Evolutionary conservation across 805 yeast genomes (phyloP), one percentile per base, ranked within the genome.

Genomic region (Suhomyces vadensis): DNA sequence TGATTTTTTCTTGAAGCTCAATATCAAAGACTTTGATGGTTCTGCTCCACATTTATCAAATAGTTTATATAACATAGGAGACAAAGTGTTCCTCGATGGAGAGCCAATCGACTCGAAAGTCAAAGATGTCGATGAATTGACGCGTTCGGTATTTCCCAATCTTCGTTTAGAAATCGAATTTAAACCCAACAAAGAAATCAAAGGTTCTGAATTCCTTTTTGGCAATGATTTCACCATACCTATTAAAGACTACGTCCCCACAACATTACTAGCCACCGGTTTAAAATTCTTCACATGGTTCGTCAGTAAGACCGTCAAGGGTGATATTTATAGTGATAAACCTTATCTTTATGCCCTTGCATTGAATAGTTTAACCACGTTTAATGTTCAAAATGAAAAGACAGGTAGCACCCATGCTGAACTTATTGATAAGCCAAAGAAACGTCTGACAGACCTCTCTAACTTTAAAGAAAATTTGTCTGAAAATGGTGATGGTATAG

Each of bases 221-320:
- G 90, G 90, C 1, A 84, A 84, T 56, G 89, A 84, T 54, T 81
- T 82, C 56, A 78, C 74, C 7, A 57, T 67, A n/a, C 82, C 87
- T 0, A 74, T 84, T 24, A 64, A 73, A 24, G 81, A 81, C 38
- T 69, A 70, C 42, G 70, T 84, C 8, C 90, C 90, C 2, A 69
- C 79, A 4, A 60, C 78, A 1, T 48, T 71, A 21, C 53, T 72
- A 35, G 50, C 71, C 1, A 66, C 75, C 0, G 88, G 86, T 0
- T 65, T 80, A 50, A 71, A 73, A 46, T 62, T 82, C 25, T 83
- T 82, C 67, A 74, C 75, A 37, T 68, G 75, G 69, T 69, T 74
- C 49, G 75, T 84, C 37, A 85, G 81, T 57, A 82, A 83, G n/a
- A 78, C 84, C 17, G 79, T 82, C 7, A 76, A 73, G 24, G 86